Evolutionary conservation across 345 rosid species (phyloP), one percentile per base, ranked within the genome.

Genomic region (Gossypioides kirkii): DNA sequence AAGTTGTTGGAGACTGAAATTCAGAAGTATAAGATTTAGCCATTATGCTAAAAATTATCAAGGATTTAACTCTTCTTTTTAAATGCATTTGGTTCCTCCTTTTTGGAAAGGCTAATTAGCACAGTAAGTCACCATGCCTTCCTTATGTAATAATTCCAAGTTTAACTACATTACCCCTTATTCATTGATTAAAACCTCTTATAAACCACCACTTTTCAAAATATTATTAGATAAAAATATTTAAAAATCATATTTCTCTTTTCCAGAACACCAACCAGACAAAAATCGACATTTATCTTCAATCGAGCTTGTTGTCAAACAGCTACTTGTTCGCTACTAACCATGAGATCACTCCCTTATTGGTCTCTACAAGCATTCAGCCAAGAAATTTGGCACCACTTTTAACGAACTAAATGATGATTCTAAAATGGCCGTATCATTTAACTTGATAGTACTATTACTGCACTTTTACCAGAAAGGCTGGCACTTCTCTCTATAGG

Each of bases 1-100:
- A 74, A 42, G 85, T 56, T 10, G 81, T 82, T 2, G 72, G 73
- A 62, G 86, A 76, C 98, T 94, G 86, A 28, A 74, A 73, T 52
- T 59, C 59, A 77, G 20, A 62, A 43, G 64, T 38, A 59, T 56
- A 14, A 68, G 14, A 68, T 68, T 68, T 49, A 26, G 22, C 23
- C 25, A 68, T 25, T 23, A 11, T 0, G 56, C 22, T 20, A 65
- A 0, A 41, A 20, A 1, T 11, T 42, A 11, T 42, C 9, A 18
- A 53, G 22, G 5, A 63, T 63, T 32, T 32, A 32, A 32, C 38
- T 32, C 7, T 5, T 32, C 38, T 5, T 32, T 32, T 32, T 32
- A 32, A 32, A 32, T 32, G 38, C 38, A 4, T 32, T 32, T 32
- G 38, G 38, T 32, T 32, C 38, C 38, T 32, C 38, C 38, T 5